Evolutionary conservation across 306 rosid species (phyloP).

Genomic region (Biancaea sappan): DNA sequence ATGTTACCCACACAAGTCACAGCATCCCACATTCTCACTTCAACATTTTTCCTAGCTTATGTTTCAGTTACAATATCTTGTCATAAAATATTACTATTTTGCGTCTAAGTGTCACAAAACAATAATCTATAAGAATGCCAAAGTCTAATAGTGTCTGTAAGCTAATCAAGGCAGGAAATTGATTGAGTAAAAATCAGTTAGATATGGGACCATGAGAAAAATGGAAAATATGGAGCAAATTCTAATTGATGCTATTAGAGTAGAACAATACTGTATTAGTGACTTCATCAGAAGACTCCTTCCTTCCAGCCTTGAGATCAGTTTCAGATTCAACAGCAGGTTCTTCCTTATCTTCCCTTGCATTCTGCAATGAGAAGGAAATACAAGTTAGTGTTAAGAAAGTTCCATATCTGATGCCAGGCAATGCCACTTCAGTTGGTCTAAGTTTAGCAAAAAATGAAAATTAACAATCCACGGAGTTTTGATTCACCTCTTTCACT

Average conservation of each 20-base stretch:
- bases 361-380: slow-evolving; percentile 45
- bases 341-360: slow-evolving; percentile 50
- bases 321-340: slow-evolving; percentile 50
- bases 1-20: slow-evolving; percentile 7
- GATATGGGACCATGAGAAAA: slow-evolving; percentile 18
- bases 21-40: slow-evolving; percentile 21
- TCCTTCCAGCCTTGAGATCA: slow-evolving; percentile 42
- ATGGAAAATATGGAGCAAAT: slow-evolving; percentile 20
- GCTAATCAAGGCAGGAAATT: slow-evolving; percentile 19
- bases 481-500: slow-evolving; percentile 58
- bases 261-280: slow-evolving; percentile 38
- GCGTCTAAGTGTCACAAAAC: not conserved
- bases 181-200: slow-evolving; percentile 19
- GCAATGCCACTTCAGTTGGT: slow-evolving; percentile 24
- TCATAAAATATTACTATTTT: not conserved
- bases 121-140: slow-evolving; percentile 18
- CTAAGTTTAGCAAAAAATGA: slow-evolving; percentile 10
- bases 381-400: slow-evolving; percentile 11
- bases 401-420: slow-evolving; percentile 29
- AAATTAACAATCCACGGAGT: slow-evolving; percentile 11
- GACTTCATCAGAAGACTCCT: slow-evolving; percentile 56
- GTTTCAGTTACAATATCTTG: not conserved
- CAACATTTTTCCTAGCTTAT: slow-evolving; percentile 1
- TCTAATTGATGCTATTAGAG: slow-evolving; percentile 13
- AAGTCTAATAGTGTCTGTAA: slow-evolving; percentile 3